Evolutionary conservation across 352 stramenopile genomes (phyloP).

Genomic region (Aphanomyces stellatus): DNA sequence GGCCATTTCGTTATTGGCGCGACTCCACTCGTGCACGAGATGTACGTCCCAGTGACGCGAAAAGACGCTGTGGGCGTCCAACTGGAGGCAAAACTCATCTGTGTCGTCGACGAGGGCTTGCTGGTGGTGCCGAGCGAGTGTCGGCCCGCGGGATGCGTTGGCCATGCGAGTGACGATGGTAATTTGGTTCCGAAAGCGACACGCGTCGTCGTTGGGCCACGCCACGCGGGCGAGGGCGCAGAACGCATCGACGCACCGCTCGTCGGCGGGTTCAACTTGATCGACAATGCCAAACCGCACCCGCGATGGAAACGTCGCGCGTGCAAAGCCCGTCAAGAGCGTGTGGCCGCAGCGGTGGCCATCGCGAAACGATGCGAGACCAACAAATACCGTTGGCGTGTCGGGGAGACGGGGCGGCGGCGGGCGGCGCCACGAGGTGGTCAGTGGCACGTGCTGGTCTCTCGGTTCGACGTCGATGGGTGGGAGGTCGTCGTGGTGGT

Average conservation of each 20-base stretch:
- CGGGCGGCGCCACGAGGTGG: neutral
- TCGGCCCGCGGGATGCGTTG: neutral
- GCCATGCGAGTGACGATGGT: neutral
- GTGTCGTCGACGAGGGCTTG: slow-evolving; percentile 37
- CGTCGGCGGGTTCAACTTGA: neutral
- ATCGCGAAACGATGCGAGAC: slow-evolving; percentile 11
- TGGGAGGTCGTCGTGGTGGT: neutral
- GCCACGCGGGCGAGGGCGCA: neutral
- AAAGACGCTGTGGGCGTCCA: slow-evolving; percentile 84
- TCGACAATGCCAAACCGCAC: slow-evolving; percentile 8
- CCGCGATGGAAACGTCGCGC: neutral
- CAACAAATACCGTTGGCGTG: neutral
- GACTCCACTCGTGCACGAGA: slow-evolving; percentile 65
- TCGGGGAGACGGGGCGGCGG: neutral
- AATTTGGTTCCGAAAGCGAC: slow-evolving; percentile 8
- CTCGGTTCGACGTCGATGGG: neutral
- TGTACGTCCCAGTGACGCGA: slow-evolving; percentile 57
- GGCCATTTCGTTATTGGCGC: slow-evolving; percentile 71
- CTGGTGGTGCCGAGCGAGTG: neutral
- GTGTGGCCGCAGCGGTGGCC: slow-evolving; percentile 10
- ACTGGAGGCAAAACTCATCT: slow-evolving; percentile 87
- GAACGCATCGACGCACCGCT: slow-evolving; percentile 10
- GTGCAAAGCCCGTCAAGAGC: neutral
- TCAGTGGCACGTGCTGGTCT: neutral
- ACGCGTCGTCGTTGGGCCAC: neutral